Percentiles rank a stretch among this genome's conserved stretches.
Evolutionary conservation across 495 filamentous ascomycete genomes (phyloP).

Genomic region (Amniculicola lignicola): DNA sequence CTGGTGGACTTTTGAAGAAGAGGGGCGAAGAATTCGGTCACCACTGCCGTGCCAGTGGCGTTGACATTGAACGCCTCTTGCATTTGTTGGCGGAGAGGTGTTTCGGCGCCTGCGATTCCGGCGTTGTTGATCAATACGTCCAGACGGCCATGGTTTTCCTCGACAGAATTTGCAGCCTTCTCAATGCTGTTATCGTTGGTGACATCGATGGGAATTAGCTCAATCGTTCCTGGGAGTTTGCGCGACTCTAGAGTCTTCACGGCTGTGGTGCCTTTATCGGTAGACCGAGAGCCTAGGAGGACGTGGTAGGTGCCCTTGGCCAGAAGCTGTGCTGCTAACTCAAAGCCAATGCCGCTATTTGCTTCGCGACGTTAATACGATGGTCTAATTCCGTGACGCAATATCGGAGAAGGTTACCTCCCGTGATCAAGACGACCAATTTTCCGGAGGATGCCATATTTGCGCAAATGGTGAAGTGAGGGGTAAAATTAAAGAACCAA

Average conservation of each 20-base stretch:
- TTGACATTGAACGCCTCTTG: constrained; percentile 35
- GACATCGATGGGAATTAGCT: constrained; percentile 30
- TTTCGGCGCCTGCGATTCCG: not conserved
- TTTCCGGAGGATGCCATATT: constrained; percentile 1
- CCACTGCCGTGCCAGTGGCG: constrained; percentile 37
- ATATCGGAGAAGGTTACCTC: too few relatives aligned
- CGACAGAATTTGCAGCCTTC: constrained; percentile 8
- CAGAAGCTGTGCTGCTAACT: constrained; percentile 36
- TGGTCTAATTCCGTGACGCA: too few relatives aligned
- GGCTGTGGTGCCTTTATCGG: constrained; percentile 37
- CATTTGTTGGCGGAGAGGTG: constrained; percentile 11
- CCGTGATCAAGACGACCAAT: constrained; percentile 21
- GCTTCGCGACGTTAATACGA: constrained; percentile 21
- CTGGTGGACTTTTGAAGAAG: constrained; percentile 22
- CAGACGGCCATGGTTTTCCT: constrained; percentile 25
- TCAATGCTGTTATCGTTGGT: constrained; percentile 33
- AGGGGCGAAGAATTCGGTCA: constrained; percentile 33
- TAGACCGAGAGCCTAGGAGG: constrained; percentile 39
- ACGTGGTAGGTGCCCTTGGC: constrained; percentile 40
- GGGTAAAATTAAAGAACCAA: too few relatives aligned
- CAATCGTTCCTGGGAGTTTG: constrained; percentile 16
- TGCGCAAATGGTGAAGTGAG: too few relatives aligned
- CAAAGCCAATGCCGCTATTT: constrained; percentile 43
- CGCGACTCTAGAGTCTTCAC: constrained; percentile 34
- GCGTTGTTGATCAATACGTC: constrained; percentile 35